A percentile compares a stretch with the other conserved stretches of the same genome.
phyloP scores from a whole-genome alignment of 2,329 filamentous ascomycete genomes.

The Plectosphaerella sp. region DNA sequence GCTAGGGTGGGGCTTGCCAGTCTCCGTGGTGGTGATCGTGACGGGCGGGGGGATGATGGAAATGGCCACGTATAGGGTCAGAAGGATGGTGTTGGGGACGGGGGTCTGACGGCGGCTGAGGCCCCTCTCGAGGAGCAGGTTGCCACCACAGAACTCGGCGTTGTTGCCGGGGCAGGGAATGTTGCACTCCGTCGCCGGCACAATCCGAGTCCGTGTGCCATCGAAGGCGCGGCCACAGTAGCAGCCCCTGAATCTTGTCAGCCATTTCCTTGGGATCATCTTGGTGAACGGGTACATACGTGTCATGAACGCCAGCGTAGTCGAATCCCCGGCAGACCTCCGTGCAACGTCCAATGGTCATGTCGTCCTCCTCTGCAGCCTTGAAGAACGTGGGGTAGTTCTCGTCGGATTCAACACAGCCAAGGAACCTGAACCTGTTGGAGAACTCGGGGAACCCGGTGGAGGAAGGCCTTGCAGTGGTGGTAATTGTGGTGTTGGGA shows the following conservation, averaged over 20 bases:
- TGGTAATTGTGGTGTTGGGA: constrained; percentile 7
- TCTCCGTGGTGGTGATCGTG: background rate
- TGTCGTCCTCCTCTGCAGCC: constrained; percentile 6
- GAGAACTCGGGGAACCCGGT: constrained; percentile 11
- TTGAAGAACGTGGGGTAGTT: constrained; percentile 21
- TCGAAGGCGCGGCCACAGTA: constrained; percentile 40
- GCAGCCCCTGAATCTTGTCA: constrained; percentile 22
- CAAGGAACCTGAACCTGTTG: constrained; percentile 17
- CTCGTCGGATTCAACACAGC: constrained; percentile 19
- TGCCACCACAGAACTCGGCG: constrained; percentile 36
- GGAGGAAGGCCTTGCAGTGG: constrained; percentile 15
- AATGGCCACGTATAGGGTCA: constrained; percentile 1
- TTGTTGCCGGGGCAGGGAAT: constrained; percentile 35
- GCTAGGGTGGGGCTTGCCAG: constrained; percentile 11
- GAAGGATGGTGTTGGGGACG: background rate
- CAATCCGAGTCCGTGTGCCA: constrained; percentile 19
- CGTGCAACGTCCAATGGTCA: constrained; percentile 18
- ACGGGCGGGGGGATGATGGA: constrained; percentile 1
- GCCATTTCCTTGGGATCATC: background rate
- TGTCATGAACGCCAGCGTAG: constrained; percentile 2
- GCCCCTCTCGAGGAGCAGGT: constrained; percentile 5
- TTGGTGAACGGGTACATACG: background rate
- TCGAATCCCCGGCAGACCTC: constrained; percentile 8
- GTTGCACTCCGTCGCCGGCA: constrained; percentile 26
- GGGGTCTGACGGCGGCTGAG: background rate